These are phyloP conservation scores for Trichomonascaceae sp. DNA, from an alignment of 1,139 yeast species.

Conservation along the genomic window DNA sequence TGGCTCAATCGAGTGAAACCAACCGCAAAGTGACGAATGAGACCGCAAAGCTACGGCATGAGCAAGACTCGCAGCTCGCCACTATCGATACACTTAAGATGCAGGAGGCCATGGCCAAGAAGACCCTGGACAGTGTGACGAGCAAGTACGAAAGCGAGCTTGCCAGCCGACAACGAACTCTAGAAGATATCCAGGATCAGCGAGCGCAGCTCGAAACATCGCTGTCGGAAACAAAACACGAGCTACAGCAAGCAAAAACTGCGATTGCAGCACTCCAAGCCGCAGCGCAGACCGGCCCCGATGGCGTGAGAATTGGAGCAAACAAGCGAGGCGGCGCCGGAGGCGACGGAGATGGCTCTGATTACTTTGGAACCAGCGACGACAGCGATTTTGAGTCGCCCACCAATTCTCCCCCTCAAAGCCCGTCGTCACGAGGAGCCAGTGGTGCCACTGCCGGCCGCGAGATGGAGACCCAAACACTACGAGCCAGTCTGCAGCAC, in stretches of 20 bases:
- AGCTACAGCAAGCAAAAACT: constrained; percentile 2
- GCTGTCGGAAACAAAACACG: constrained; percentile 9
- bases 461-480: constrained; percentile 48
- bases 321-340: constrained; percentile 1
- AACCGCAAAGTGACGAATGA: constrained; percentile 18
- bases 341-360: background rate
- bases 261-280: constrained; percentile 8
- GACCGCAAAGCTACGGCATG: constrained; percentile 15
- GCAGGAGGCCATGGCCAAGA: constrained; percentile 18
- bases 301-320: too few relatives aligned
- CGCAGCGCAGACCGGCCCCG: too few relatives aligned
- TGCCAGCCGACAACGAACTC: constrained; percentile 11
- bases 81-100: constrained; percentile 20
- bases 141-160: constrained; percentile 14
- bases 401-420: constrained; percentile 25
- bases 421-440: constrained; percentile 33
- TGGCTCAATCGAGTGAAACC: constrained; percentile 15
- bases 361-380: constrained; percentile 16
- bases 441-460: constrained; percentile 37
- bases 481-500: constrained; percentile 50
- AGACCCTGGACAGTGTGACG: constrained; percentile 17
- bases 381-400: constrained; percentile 19
- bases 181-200: constrained; percentile 16
- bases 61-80: constrained; percentile 20
- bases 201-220: constrained; percentile 12